Conservation (phyloP, 805 yeast species). For the Blastobotrys terrestris region DNA sequence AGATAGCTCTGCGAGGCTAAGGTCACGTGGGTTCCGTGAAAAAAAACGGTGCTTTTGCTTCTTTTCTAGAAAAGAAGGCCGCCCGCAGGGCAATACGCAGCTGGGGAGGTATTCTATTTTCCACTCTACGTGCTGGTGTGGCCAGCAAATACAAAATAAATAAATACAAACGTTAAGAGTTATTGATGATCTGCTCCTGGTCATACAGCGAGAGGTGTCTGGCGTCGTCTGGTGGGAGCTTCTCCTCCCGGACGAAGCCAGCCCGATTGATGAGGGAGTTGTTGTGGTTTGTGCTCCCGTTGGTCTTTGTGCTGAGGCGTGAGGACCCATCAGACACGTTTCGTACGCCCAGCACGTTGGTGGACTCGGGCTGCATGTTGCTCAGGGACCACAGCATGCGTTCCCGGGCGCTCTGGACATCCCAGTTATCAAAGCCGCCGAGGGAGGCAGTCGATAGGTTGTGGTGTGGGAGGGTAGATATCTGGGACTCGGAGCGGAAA, state of each 20-base stretch:
- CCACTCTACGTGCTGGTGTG: no score
- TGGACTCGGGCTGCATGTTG: background rate
- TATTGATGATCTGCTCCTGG: background rate
- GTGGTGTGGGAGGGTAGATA: background rate
- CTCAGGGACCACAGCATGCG: slow-evolving; percentile 1
- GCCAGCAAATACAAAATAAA: no score
- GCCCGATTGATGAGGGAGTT: slow-evolving; percentile 1
- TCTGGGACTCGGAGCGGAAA: background rate
- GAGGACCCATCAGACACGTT: slow-evolving; percentile 3
- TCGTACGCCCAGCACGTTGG: slow-evolving; percentile 1
- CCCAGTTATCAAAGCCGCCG: slow-evolving; percentile 6
- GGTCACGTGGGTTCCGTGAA: no score
- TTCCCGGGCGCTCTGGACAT: slow-evolving; percentile 2
- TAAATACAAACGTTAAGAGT: no score
- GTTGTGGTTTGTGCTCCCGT: background rate
- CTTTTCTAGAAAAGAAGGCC: no score
- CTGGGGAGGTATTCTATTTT: no score
- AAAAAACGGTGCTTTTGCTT: no score
- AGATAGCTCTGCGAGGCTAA: no score
- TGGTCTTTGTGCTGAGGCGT: slow-evolving; percentile 1
- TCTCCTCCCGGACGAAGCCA: slow-evolving; percentile 4
- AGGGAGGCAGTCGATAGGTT: background rate
- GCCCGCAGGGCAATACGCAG: no score
- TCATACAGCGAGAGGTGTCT: background rate
- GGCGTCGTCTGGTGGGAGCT: background rate